Conservation (phyloP, 1,139 yeast species). For the Protomyces arabidopsidicola region DNA sequence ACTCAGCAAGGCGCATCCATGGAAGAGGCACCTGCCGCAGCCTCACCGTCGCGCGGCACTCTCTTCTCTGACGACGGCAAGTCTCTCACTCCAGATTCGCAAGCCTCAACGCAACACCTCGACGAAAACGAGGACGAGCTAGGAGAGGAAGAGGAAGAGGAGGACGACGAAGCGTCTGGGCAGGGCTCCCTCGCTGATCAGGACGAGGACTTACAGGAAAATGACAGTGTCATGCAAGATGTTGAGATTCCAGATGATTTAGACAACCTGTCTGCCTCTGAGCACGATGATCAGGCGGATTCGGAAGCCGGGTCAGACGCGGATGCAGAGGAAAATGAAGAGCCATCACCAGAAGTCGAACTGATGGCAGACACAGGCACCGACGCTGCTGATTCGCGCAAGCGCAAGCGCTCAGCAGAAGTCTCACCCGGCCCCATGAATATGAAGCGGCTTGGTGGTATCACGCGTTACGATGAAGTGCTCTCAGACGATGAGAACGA, state of each 20-base stretch:
- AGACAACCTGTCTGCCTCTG: slow-evolving; percentile 10
- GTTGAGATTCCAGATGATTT: slow-evolving; percentile 21
- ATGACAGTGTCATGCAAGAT: neutral
- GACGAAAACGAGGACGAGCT: slow-evolving; percentile 2
- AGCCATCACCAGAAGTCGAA: neutral
- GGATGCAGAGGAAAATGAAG: neutral
- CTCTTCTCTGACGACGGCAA: slow-evolving; percentile 23
- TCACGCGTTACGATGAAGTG: slow-evolving; percentile 5
- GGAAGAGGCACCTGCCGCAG: neutral
- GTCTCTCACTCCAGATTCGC: slow-evolving; percentile 23
- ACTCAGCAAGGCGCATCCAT: neutral
- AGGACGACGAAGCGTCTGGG: neutral
- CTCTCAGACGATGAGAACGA: slow-evolving; percentile 36
- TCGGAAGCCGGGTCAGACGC: neutral
- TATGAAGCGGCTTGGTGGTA: slow-evolving; percentile 11
- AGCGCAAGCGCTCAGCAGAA: slow-evolving; percentile 8
- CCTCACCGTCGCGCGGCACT: neutral
- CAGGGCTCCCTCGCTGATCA: neutral
- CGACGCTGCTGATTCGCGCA: neutral
- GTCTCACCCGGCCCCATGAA: slow-evolving; percentile 8
- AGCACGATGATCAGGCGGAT: neutral
- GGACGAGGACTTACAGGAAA: neutral
- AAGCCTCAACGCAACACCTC: slow-evolving; percentile 20
- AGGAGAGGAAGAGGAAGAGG: neutral
- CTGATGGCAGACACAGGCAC: neutral